Conservation (phyloP, 345 rosid species). For the Salix udensis region DNA sequence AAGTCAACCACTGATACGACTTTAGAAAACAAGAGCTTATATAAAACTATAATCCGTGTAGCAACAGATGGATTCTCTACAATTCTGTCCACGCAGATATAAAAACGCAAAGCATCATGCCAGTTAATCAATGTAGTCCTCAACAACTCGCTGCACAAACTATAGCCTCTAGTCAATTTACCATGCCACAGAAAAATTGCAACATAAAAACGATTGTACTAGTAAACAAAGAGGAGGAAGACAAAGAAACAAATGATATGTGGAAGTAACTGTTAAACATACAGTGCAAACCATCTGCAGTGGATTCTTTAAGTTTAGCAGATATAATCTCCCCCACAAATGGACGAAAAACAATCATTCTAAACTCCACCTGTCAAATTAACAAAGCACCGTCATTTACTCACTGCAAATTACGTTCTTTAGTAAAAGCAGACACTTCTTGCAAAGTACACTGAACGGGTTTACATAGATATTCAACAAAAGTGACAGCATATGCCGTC, state of each 20-base stretch:
- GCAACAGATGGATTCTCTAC: too few relatives aligned
- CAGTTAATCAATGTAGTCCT: not conserved
- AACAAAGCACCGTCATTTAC: not conserved
- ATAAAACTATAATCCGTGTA: too few relatives aligned
- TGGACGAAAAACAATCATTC: constrained; percentile 81
- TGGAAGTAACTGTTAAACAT: constrained; percentile 31
- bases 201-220: not conserved
- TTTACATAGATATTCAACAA: not conserved
- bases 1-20: too few relatives aligned
- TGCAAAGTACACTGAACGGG: not conserved
- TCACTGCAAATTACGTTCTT: too few relatives aligned
- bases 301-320: constrained; percentile 73
- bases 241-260: not conserved
- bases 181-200: too few relatives aligned
- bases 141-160: not conserved
- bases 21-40: too few relatives aligned
- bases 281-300: constrained; percentile 68
- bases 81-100: too few relatives aligned
- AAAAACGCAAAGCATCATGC: too few relatives aligned
- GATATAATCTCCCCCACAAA: constrained; percentile 75
- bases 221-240: not conserved
- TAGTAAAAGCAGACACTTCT: not conserved
- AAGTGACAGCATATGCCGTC: not conserved
- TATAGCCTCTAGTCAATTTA: not conserved
- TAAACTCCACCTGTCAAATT: constrained; percentile 57